Evolutionary conservation across 2,329 filamentous ascomycete species (phyloP).

Genomic region (Aspergillus felis): DNA sequence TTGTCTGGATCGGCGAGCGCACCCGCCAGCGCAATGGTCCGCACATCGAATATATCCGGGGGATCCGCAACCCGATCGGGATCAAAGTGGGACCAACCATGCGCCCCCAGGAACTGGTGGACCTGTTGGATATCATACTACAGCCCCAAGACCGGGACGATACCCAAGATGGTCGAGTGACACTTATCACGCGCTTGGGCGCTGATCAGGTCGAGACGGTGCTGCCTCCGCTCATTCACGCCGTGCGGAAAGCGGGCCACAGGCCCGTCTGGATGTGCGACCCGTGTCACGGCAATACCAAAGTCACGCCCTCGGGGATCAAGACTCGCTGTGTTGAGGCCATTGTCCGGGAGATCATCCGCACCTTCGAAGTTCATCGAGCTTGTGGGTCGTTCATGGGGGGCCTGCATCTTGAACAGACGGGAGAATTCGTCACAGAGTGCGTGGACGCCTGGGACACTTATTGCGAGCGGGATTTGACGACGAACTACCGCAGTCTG

Average conservation of each 20-base stretch:
- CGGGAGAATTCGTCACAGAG: slow-evolving; percentile 91
- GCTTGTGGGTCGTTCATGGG: slow-evolving; percentile 77
- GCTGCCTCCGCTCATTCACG: slow-evolving; percentile 78
- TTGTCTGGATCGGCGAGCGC: slow-evolving; percentile 93
- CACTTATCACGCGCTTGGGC: slow-evolving; percentile 88
- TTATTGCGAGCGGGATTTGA: slow-evolving; percentile 80
- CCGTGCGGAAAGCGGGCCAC: slow-evolving; percentile 71
- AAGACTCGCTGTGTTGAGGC: slow-evolving; percentile 85
- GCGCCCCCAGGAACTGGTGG: slow-evolving; percentile 66
- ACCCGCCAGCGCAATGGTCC: slow-evolving; percentile 85
- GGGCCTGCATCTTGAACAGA: slow-evolving; percentile 86
- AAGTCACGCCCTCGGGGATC: slow-evolving; percentile 64
- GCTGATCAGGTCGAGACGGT: slow-evolving; percentile 67
- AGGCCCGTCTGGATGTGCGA: slow-evolving; percentile 91
- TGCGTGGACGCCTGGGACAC: slow-evolving; percentile 82
- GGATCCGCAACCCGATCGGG: slow-evolving; percentile 87
- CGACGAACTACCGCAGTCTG: slow-evolving; percentile 48
- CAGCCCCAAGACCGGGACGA: slow-evolving; percentile 71
- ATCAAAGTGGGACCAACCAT: slow-evolving; percentile 89
- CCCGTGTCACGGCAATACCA: slow-evolving; percentile 83
- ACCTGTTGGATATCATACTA: slow-evolving; percentile 75
- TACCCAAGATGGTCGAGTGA: slow-evolving; percentile 45
- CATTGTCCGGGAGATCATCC: slow-evolving; percentile 77
- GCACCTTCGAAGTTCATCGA: slow-evolving; percentile 76
- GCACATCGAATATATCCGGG: slow-evolving; percentile 92